phyloP scores from a whole-genome alignment of 2,329 filamentous ascomycete genomes.

The Nemania sp. region DNA sequence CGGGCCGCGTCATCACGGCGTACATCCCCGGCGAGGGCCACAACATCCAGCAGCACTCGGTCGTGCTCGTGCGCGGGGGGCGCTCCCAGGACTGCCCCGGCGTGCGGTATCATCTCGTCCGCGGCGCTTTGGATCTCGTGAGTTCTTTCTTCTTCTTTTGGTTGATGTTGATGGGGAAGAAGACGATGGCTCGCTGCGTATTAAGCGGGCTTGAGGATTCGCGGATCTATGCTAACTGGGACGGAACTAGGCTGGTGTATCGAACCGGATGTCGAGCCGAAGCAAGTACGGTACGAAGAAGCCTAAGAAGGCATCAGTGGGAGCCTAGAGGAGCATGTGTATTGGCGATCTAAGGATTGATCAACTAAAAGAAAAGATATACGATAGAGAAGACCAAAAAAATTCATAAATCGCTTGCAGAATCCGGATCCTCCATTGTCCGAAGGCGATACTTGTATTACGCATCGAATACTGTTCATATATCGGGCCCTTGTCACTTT shows the following conservation, averaged over 20 bases:
- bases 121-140: conserved; percentile 92
- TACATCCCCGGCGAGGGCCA: conserved; percentile 98
- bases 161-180: too few species aligned
- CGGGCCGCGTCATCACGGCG: conserved; percentile 82
- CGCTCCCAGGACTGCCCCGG: conserved; percentile 96
- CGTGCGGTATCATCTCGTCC: conserved; percentile 92
- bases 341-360: neutral
- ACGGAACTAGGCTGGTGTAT: conserved; percentile 76
- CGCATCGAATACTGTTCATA: conserved; percentile 15
- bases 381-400: too few species aligned
- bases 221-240: conserved; percentile 36
- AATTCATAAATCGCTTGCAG: too few species aligned
- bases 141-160: conserved; percentile 41
- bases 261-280: conserved; percentile 77
- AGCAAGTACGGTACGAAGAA: conserved; percentile 99
- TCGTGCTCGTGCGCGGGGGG: conserved; percentile 92
- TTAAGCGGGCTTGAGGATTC: too few species aligned
- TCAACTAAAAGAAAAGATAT: neutral
- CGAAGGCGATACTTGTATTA: conserved; percentile 23
- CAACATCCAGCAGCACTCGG: conserved; percentile 98
- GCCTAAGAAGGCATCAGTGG: conserved; percentile 77
- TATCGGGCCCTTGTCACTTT: conserved; percentile 21
- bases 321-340: conserved; percentile 33
- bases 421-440: too few species aligned
- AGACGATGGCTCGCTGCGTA: neutral